phyloP scores from a whole-genome alignment of 768 basidiomycete genomes.

The Xanthoconium purpureum region DNA sequence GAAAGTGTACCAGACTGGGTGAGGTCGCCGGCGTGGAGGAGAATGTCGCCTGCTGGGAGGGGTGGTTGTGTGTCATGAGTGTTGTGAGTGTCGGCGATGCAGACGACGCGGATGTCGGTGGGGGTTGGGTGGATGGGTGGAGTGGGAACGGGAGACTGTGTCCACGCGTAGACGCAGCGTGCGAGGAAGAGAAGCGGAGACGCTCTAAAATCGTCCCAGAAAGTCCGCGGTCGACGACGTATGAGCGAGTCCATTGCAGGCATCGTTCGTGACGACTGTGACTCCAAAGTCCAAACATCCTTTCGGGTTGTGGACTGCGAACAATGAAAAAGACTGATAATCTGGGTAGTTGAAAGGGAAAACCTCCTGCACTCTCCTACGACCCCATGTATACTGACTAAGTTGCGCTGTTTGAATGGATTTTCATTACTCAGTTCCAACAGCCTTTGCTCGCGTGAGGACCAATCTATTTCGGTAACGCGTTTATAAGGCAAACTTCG shows the following conservation, averaged over 20 bases:
- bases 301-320: no score
- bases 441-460: no score
- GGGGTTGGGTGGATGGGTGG: background rate
- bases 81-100: slow-evolving; percentile 42
- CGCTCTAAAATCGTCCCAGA: slow-evolving; percentile 7
- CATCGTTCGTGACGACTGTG: no score
- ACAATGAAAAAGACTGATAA: no score
- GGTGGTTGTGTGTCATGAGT: slow-evolving; percentile 23
- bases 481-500: no score
- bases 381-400: no score
- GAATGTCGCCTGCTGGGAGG: slow-evolving; percentile 39
- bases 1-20: slow-evolving; percentile 35
- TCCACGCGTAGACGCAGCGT: slow-evolving; percentile 13
- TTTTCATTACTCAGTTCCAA: no score
- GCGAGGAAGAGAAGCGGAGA: slow-evolving; percentile 13
- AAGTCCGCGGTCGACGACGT: background rate
- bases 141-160: background rate
- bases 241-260: background rate
- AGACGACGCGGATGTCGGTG: slow-evolving; percentile 34
- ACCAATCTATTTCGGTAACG: no score
- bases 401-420: no score
- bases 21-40: slow-evolving; percentile 42
- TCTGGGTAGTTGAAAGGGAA: no score
- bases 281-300: no score
- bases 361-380: no score